Conservation (phyloP, 179 eudicot genomes). For the Pouteria campechiana region DNA sequence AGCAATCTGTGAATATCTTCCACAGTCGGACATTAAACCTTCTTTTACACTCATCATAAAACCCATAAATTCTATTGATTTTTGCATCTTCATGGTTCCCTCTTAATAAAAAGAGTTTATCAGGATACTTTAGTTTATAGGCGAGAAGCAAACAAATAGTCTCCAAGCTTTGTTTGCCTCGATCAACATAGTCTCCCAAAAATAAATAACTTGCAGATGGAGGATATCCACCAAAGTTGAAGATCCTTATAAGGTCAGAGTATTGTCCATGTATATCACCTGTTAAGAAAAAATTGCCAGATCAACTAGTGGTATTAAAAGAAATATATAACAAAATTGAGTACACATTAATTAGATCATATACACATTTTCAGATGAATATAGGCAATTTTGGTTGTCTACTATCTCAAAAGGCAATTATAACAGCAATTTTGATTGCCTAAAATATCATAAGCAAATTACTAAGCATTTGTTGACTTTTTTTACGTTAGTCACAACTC, state of each 20-base stretch:
- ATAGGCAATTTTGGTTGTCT: too few species aligned
- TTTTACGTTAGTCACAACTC: too few species aligned
- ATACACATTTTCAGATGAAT: too few species aligned
- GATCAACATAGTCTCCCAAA: slow-evolving; percentile 77
- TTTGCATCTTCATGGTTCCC: slow-evolving; percentile 91
- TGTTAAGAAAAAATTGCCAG: too few species aligned
- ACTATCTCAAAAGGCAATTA: too few species aligned
- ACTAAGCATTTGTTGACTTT: too few species aligned
- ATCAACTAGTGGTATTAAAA: too few species aligned
- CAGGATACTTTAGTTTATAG: slow-evolving; percentile 64
- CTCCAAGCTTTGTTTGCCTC: slow-evolving; percentile 83
- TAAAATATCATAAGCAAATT: too few species aligned
- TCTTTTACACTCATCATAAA: slow-evolving; percentile 80
- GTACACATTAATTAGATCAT: too few species aligned
- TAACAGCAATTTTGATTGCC: too few species aligned
- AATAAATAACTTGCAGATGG: slow-evolving; percentile 64
- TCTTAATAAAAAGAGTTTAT: slow-evolving; percentile 48
- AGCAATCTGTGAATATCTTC: slow-evolving; percentile 79
- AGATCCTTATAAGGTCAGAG: slow-evolving; percentile 62
- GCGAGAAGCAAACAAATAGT: slow-evolving; percentile 78
- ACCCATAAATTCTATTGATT: slow-evolving; percentile 72
- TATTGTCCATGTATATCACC: slow-evolving; percentile 91
- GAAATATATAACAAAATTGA: too few species aligned
- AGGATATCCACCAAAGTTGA: slow-evolving; percentile 71
- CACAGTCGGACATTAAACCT: slow-evolving; percentile 73